Base-by-base conservation (phyloP, 2,329 filamentous ascomycete genomes). In the Kalmusia sp. region DNA sequence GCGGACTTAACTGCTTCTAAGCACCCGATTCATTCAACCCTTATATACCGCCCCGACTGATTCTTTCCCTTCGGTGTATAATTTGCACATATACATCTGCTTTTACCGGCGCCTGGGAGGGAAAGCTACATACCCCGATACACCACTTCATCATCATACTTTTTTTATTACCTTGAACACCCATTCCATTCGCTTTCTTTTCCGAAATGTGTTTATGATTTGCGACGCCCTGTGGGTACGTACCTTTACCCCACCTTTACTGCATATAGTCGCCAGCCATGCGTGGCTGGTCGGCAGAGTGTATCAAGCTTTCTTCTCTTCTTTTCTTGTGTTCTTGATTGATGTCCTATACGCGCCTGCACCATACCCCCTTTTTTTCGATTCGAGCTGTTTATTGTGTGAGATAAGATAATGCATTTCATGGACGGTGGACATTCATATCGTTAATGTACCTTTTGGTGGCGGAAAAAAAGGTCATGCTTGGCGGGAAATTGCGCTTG, bases 1-100 rank as follows among this genome's bases (percentile, higher is more conserved):
- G 89, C 68, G 93, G 90, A 63, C 84, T 99, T 76, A 98, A 97
- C 81, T 99, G 95, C 84, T 99, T 99, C 82, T 97, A 92, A 61
- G 31, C 34, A 22, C 24, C 44, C 50, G 21, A 24, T 49, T 33
- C 25, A 17, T 21, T 33, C 35, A 9, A 33, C 9, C 35, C 9
- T n/a, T 6, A 24, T 30, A 44, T 41, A 50, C 11, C 39, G 15
- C 6, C 39, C 47, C 35, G 27, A 33, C 17, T 39, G 40, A 44
- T 27, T 40, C 21, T 45, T 53, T 39, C 44, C 52, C 37, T 47
- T 61, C 54, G 50, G 34, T 55, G 52, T 57, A 61, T 39, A 57
- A 37, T 46, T 53, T 57, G 47, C 53, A 55, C 51, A 48, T 38
- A 55, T 55, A 48, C 45, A 56, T 54, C 43, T 55, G 48, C 30